Evolutionary conservation across 1,139 yeast genomes (phyloP).

Genomic region (Diutina mesorugosa): DNA sequence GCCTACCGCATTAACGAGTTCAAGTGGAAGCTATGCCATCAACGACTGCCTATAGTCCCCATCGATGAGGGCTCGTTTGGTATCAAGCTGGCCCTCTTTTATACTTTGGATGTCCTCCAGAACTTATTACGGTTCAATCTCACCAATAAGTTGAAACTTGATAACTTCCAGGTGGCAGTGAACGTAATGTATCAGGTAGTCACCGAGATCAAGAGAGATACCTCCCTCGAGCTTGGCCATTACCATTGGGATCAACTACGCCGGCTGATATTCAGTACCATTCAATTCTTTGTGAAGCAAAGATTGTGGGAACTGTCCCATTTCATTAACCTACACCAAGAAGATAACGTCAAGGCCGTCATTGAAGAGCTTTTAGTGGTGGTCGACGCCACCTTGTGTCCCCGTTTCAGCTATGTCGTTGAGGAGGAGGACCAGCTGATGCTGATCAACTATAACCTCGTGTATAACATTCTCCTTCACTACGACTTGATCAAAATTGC

Average conservation of each 20-base stretch:
- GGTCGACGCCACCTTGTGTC: slow-evolving; percentile 6
- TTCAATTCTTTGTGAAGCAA: slow-evolving; percentile 5
- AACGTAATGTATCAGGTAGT: slow-evolving; percentile 14
- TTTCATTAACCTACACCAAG: slow-evolving; percentile 5
- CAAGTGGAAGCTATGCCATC: slow-evolving; percentile 31
- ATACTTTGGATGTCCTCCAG: slow-evolving; percentile 25
- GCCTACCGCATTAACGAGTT: slow-evolving; percentile 21
- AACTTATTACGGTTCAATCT: slow-evolving; percentile 26
- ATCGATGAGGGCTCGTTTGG: slow-evolving; percentile 13
- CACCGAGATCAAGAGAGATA: slow-evolving; percentile 6
- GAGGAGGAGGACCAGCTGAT: slow-evolving; percentile 5
- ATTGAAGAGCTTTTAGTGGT: slow-evolving; percentile 7
- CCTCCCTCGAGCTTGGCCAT: slow-evolving; percentile 4
- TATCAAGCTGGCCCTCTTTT: slow-evolving; percentile 19
- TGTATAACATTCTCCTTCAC: slow-evolving; percentile 6
- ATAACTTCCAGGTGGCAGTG: slow-evolving; percentile 16
- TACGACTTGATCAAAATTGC: slow-evolving; percentile 3
- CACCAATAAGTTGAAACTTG: slow-evolving; percentile 20
- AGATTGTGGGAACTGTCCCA: slow-evolving; percentile 5
- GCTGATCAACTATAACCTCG: slow-evolving; percentile 7
- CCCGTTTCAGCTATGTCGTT: slow-evolving; percentile 5
- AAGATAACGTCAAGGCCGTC: slow-evolving; percentile 6
- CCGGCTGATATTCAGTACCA: slow-evolving; percentile 5
- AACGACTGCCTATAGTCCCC: slow-evolving; percentile 22
- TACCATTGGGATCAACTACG: slow-evolving; percentile 8